Conservation (phyloP, 2,329 filamentous ascomycete genomes). For the Parastagonospora avenae region DNA sequence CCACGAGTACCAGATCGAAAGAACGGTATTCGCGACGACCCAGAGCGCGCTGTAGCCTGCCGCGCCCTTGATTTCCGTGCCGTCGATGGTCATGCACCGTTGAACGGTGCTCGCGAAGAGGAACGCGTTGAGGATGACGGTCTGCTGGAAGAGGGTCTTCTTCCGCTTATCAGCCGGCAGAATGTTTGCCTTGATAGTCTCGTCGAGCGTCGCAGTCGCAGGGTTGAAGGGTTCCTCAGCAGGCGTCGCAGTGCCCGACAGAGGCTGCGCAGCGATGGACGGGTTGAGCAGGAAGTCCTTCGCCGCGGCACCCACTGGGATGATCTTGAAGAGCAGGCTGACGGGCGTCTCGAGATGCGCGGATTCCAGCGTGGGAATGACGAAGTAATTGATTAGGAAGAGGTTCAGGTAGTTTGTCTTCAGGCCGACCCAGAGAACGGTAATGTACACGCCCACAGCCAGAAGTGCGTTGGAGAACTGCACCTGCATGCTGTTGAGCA, state of each 20-base stretch:
- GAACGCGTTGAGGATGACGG: constrained; percentile 53
- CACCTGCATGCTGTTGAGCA: constrained; percentile 46
- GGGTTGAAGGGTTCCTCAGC: constrained; percentile 64
- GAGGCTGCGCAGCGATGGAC: constrained; percentile 62
- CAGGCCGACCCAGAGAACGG: constrained; percentile 73
- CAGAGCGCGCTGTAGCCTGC: constrained; percentile 75
- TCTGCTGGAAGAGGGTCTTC: constrained; percentile 61
- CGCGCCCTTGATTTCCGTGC: constrained; percentile 73
- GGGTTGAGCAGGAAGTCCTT: constrained; percentile 79
- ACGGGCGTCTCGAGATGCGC: constrained; percentile 66
- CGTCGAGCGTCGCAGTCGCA: constrained; percentile 65
- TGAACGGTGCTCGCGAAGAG: constrained; percentile 63
- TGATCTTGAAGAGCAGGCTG: constrained; percentile 57
- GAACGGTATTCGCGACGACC: constrained; percentile 67
- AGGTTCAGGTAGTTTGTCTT: constrained; percentile 69
- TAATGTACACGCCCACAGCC: constrained; percentile 73
- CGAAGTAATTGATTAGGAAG: constrained; percentile 76
- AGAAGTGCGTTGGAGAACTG: constrained; percentile 68
- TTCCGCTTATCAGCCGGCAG: constrained; percentile 75
- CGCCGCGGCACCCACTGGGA: constrained; percentile 74
- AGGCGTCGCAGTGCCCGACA: constrained; percentile 53
- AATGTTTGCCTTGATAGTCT: constrained; percentile 75
- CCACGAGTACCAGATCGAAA: constrained; percentile 63
- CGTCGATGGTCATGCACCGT: constrained; percentile 70
- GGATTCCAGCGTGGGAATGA: constrained; percentile 69